Evolutionary conservation across 73 alveolate species (phyloP).

Genomic region (Uronychia setigera): DNA sequence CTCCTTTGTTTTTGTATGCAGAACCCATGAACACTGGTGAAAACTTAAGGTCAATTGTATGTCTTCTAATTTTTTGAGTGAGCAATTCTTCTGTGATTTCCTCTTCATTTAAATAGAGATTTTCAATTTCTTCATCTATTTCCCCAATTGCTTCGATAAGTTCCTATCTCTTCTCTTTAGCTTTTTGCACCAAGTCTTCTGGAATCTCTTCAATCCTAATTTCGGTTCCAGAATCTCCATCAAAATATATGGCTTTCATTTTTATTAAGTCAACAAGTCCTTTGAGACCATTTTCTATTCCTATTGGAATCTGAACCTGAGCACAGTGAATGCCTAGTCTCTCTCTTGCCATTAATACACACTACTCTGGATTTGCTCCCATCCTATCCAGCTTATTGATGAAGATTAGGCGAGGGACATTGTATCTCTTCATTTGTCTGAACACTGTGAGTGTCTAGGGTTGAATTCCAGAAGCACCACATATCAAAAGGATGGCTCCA

Average conservation of each 20-base stretch:
- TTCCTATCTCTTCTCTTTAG: constrained; percentile 75
- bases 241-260: constrained; percentile 81
- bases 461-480: constrained; percentile 97
- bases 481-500: constrained; percentile 90
- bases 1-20: constrained; percentile 96
- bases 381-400: constrained; percentile 95
- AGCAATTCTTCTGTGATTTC: constrained; percentile 66
- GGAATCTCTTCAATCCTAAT: constrained; percentile 74
- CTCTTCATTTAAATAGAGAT: constrained; percentile 70
- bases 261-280: constrained; percentile 82
- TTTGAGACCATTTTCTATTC: constrained; percentile 77
- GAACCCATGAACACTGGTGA: constrained; percentile 96
- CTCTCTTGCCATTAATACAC: constrained; percentile 62
- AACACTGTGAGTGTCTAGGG: constrained; percentile 96
- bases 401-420: constrained; percentile 92
- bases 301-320: constrained; percentile 83
- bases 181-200: constrained; percentile 55
- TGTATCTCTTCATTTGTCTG: constrained; percentile 93
- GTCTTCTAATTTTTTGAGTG: constrained; percentile 75
- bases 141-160: constrained; percentile 71
- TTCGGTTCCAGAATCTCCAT: constrained; percentile 79
- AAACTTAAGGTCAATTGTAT: constrained; percentile 75
- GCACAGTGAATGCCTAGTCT: constrained; percentile 81
- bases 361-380: constrained; percentile 94
- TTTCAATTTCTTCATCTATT: constrained; percentile 79